These are phyloP conservation scores for Excoecaria cochinchinensis DNA, from an alignment of 345 rosid genomes.

Conservation along the genomic window DNA sequence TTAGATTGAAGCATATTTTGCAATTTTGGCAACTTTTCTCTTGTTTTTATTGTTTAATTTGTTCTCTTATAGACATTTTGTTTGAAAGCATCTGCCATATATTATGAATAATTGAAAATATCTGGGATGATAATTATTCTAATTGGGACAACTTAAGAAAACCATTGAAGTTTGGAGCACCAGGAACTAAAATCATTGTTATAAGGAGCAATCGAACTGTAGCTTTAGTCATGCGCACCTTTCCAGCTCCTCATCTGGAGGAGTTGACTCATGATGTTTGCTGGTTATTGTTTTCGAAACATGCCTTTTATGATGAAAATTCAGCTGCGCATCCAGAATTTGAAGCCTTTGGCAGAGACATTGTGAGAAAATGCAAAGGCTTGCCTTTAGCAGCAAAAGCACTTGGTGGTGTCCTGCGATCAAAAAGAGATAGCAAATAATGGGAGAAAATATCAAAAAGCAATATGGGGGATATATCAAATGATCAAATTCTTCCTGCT, in stretches of 20 bases:
- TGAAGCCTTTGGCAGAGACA: not conserved
- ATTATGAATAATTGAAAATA: too few species aligned
- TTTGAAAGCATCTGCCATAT: too few species aligned
- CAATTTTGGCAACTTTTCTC: not conserved
- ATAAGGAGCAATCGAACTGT: not conserved
- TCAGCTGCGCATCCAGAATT: not conserved
- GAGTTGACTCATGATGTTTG: not conserved
- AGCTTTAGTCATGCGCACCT: not conserved
- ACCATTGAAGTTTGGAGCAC: not conserved
- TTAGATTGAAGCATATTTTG: not conserved
- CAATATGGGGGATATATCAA: not conserved
- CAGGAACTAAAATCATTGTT: not conserved
- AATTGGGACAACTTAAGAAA: not conserved
- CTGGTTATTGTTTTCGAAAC: not conserved
- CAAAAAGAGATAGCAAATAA: not conserved
- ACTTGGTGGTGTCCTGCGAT: constrained; percentile 1
- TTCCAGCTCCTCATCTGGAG: not conserved
- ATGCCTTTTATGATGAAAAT: not conserved
- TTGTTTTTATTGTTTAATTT: not conserved
- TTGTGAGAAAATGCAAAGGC: not conserved
- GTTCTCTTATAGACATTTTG: not conserved
- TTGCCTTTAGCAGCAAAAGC: not conserved
- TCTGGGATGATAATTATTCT: not conserved
- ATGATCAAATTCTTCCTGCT: constrained; percentile 3
- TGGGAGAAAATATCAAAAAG: constrained; percentile 9